phyloP scores from a whole-genome alignment of 345 rosid genomes.

The Mangifera indica region DNA sequence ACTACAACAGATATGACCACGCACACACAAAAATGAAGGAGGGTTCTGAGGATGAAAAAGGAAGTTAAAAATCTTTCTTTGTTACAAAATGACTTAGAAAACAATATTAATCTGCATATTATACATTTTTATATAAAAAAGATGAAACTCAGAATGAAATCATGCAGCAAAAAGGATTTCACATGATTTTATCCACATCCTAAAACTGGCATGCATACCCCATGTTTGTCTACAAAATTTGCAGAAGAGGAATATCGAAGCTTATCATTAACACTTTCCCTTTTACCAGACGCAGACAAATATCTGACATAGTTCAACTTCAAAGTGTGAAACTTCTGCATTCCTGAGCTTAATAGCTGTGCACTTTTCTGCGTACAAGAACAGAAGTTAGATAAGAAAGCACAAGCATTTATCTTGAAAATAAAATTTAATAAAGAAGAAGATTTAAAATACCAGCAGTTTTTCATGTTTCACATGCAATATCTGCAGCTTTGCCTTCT shows the following conservation, averaged over 20 bases:
- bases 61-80: background rate
- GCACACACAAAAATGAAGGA: too few species aligned
- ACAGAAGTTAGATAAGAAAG: slow-evolving; percentile 26
- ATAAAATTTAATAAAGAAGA: slow-evolving; percentile 5
- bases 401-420: slow-evolving; percentile 9
- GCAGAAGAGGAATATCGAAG: slow-evolving; percentile 24
- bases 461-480: slow-evolving; percentile 48
- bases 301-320: slow-evolving; percentile 35
- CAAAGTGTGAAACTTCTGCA: slow-evolving; percentile 52
- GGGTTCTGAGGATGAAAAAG: background rate
- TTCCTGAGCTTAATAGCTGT: slow-evolving; percentile 41
- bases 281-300: slow-evolving; percentile 30
- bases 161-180: background rate
- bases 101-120: background rate
- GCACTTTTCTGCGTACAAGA: slow-evolving; percentile 54
- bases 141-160: slow-evolving; percentile 11
- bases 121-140: background rate
- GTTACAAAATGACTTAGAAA: background rate
- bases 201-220: slow-evolving; percentile 44
- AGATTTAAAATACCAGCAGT: slow-evolving; percentile 53
- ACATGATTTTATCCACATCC: slow-evolving; percentile 12
- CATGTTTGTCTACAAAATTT: slow-evolving; percentile 30
- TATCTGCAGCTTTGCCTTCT: slow-evolving; percentile 66
- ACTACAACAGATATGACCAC: slow-evolving; percentile 2
- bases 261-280: slow-evolving; percentile 20